Evolutionary conservation across 2,329 filamentous ascomycete species (phyloP).

Genomic region (Leptosphaerulina australis): DNA sequence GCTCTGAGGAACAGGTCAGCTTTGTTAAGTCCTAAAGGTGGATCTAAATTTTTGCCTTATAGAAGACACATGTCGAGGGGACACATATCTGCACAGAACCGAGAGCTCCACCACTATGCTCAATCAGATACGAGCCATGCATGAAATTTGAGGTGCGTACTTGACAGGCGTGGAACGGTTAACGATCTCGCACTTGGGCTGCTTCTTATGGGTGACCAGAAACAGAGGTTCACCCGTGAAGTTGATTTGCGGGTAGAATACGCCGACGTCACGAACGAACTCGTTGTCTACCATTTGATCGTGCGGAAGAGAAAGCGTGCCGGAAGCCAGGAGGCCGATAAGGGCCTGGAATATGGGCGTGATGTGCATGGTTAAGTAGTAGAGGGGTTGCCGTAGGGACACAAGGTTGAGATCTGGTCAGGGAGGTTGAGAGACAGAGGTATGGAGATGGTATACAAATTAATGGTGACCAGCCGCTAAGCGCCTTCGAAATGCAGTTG

Average conservation of each 20-base stretch:
- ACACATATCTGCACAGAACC: slow-evolving; percentile 9
- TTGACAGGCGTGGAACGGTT: too few species aligned
- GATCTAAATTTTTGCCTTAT: slow-evolving; percentile 1
- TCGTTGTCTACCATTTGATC: slow-evolving; percentile 29
- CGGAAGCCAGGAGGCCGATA: background rate
- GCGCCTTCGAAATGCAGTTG: too few species aligned
- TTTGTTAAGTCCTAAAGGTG: too few species aligned
- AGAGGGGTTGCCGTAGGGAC: too few species aligned
- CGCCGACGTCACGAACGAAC: slow-evolving; percentile 25
- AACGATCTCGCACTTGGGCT: slow-evolving; percentile 19
- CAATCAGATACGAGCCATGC: background rate
- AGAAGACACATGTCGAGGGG: slow-evolving; percentile 1
- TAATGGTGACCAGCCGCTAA: too few species aligned
- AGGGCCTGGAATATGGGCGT: background rate
- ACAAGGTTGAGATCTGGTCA: background rate
- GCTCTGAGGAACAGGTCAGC: background rate
- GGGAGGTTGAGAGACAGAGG: background rate
- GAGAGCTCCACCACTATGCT: background rate
- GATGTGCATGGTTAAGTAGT: background rate
- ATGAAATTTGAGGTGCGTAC: background rate
- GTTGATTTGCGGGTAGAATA: slow-evolving; percentile 17
- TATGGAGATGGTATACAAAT: too few species aligned
- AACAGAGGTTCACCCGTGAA: slow-evolving; percentile 17
- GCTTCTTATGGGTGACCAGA: slow-evolving; percentile 20
- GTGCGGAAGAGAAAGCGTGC: slow-evolving; percentile 19